Conservation (phyloP, 1,139 yeast genomes). For the Magnusiomyces sp. region DNA sequence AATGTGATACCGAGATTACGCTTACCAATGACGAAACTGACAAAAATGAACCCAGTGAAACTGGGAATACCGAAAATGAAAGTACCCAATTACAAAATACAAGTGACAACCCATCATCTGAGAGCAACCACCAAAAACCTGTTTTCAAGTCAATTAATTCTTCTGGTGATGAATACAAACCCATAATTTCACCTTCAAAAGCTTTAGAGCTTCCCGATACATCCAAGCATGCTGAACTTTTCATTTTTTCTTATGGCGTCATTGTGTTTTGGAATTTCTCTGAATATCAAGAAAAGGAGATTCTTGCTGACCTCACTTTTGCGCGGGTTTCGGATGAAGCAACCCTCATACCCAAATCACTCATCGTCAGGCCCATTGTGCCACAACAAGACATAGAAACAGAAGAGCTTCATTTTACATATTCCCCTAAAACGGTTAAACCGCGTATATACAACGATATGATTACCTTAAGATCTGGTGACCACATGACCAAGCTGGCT, state of each 20-base stretch:
- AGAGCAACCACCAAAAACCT: too few species aligned
- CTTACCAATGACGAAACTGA: too few species aligned
- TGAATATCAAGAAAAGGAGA: slow-evolving; percentile 85
- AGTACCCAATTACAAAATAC: too few species aligned
- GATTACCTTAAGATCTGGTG: slow-evolving; percentile 84
- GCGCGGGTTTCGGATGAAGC: slow-evolving; percentile 33
- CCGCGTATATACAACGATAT: slow-evolving; percentile 93
- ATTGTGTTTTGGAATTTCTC: slow-evolving; percentile 96
- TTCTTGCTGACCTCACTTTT: slow-evolving; percentile 85
- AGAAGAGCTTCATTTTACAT: slow-evolving; percentile 90
- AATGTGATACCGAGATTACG: too few species aligned
- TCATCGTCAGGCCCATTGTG: slow-evolving; percentile 59
- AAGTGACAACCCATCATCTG: too few species aligned
- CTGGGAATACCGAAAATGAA: too few species aligned
- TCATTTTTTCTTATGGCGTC: slow-evolving; percentile 84
- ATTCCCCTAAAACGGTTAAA: slow-evolving; percentile 67
- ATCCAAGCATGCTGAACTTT: slow-evolving; percentile 81
- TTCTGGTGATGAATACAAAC: neutral
- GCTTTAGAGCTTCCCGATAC: slow-evolving; percentile 34
- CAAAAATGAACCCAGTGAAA: too few species aligned
- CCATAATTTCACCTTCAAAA: neutral
- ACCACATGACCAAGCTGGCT: slow-evolving; percentile 83
- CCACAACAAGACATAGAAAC: slow-evolving; percentile 89
- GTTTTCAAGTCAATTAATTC: neutral
- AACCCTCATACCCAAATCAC: slow-evolving; percentile 18